A percentile compares a stretch with the other conserved stretches of the same genome.
phyloP scores from a whole-genome alignment of 148 eudicot species.

The Mesembryanthemum crystallinum region DNA sequence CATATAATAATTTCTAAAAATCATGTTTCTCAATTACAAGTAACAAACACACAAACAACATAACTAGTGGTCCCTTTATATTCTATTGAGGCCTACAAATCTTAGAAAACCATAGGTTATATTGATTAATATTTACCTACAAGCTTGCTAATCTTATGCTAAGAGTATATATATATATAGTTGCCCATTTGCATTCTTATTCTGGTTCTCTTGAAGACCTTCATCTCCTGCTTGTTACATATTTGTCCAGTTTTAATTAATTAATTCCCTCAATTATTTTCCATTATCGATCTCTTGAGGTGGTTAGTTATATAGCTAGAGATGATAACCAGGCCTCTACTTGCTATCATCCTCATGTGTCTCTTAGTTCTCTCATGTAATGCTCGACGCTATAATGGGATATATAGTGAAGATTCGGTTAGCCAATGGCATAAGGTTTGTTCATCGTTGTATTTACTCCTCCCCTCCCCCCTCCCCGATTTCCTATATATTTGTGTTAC shows the following conservation, averaged over 20 bases:
- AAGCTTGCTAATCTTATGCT: background rate
- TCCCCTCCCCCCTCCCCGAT: background rate
- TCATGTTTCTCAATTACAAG: slow-evolving; percentile 10
- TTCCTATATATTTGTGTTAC: background rate
- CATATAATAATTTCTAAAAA: background rate
- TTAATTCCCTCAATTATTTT: background rate
- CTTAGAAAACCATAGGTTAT: slow-evolving; percentile 7
- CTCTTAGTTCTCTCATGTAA: slow-evolving; percentile 13
- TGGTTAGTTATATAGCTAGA: too few relatives aligned
- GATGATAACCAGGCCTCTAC: slow-evolving; percentile 3
- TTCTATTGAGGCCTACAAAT: slow-evolving; percentile 19
- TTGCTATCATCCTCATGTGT: background rate
- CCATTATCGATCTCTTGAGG: too few relatives aligned
- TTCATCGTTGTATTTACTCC: background rate
- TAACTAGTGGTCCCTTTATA: slow-evolving; percentile 5
- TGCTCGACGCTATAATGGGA: slow-evolving; percentile 22
- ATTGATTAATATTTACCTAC: background rate
- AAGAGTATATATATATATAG: background rate
- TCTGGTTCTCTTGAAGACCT: background rate
- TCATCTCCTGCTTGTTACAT: background rate
- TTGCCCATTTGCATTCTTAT: background rate
- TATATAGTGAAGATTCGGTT: background rate
- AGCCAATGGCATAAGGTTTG: slow-evolving; percentile 23
- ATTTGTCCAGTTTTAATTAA: too few relatives aligned
- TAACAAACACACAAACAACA: slow-evolving; percentile 9